phyloP scores from a whole-genome alignment of 2,329 filamentous ascomycete species.

The Exophiala spinifera region DNA sequence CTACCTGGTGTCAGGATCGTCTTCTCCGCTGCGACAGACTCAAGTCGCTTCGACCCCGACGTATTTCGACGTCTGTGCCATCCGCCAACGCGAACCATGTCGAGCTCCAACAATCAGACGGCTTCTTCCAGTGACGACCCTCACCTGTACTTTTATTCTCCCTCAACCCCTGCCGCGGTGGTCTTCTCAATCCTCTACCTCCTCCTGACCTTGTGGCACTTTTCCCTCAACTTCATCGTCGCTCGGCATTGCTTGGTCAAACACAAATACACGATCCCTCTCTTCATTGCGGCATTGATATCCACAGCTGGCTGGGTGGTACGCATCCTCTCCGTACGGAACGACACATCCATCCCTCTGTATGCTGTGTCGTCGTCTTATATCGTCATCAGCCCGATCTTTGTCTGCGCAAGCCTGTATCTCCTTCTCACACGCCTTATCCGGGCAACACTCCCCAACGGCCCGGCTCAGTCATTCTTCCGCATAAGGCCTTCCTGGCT shows the following conservation, averaged over 20 bases:
- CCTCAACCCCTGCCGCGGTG: slow-evolving; percentile 44
- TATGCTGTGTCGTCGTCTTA: slow-evolving; percentile 42
- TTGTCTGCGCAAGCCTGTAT: slow-evolving; percentile 52
- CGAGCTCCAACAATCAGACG: not conserved
- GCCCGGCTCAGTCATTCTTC: slow-evolving; percentile 35
- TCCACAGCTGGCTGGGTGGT: slow-evolving; percentile 45
- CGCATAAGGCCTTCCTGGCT: slow-evolving; percentile 39
- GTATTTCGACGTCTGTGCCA: not conserved
- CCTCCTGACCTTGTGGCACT: slow-evolving; percentile 38
- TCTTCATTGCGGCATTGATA: slow-evolving; percentile 42
- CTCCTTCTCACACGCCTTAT: slow-evolving; percentile 51
- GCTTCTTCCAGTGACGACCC: slow-evolving; percentile 4
- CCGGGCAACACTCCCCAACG: slow-evolving; percentile 36
- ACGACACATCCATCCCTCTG: slow-evolving; percentile 34
- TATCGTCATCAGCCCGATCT: slow-evolving; percentile 50
- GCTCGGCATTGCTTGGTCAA: slow-evolving; percentile 37
- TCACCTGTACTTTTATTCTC: slow-evolving; percentile 45
- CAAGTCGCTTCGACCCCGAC: not conserved
- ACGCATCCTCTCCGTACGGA: slow-evolving; percentile 39
- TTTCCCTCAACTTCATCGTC: slow-evolving; percentile 43
- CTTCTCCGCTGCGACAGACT: not conserved
- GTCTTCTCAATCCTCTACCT: slow-evolving; percentile 44
- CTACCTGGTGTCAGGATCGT: too few relatives aligned
- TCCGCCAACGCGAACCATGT: not conserved
- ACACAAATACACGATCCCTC: slow-evolving; percentile 42